Evolutionary conservation across 768 basidiomycete species (phyloP), one percentile per base, ranked within the genome.

Genomic region (Mycena pura): DNA sequence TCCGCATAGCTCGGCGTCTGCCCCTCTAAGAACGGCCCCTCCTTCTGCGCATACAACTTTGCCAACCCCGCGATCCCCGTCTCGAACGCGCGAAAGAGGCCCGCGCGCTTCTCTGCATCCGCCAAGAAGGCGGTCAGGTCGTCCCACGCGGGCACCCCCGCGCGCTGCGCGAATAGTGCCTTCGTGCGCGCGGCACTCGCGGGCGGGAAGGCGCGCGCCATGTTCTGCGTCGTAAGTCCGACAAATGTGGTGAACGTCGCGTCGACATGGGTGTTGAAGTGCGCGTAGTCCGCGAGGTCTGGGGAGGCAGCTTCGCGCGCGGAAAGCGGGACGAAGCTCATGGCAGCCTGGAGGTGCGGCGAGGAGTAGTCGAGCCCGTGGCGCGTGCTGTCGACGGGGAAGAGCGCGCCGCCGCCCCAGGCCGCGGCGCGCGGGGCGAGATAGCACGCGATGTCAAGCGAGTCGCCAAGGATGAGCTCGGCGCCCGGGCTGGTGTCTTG

Each of bases 391-490:
- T 49, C 43, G n/a, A 44, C 24, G 56, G 40, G 2, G 70, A 73
- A 55, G 75, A 54, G 25, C 76, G 67, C 6, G 43, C 49, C 14
- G 72, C 73, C 8, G 72, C 69, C 49, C 68, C 66, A 0, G 78
- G 76, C 65, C 74, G 80, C 6, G 68, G 65, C 3, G 69, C 66
- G 48, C 41, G 45, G 21, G 36, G 79, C 80, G 60, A 82, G 69
- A 64, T 82, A 80, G 10, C 66, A 47, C 2, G 76, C 80, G 60
- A 82, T 80, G 48, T 59, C 65, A 22, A 67, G 47, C 1, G 78
- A 78, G 25, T 82, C 77, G 22, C 69, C 50, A 27, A 80, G 39
- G 21, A 72, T 38, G 3, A 53, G 54, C 15, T 69, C 68, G n/a
- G 77, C 76, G 59, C 64, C 68, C 1, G 74, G 73, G 66, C 79